Evolutionary conservation across 2,329 filamentous ascomycete genomes (phyloP).

Genomic region (Ceratocystis destructans): DNA sequence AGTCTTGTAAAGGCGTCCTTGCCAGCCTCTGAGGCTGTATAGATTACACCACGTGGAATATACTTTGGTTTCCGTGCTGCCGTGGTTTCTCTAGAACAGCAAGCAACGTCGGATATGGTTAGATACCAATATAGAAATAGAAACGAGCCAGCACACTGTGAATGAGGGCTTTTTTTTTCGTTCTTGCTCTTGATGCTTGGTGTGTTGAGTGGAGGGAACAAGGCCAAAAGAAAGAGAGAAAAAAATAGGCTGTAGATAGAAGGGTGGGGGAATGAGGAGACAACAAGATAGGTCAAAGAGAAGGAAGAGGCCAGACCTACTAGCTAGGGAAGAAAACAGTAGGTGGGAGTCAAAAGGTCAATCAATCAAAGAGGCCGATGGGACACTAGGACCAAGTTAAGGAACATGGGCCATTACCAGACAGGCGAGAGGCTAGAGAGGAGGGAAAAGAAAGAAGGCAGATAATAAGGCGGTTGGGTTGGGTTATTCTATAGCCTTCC

Average conservation of each 20-base stretch:
- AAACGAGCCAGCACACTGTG: not conserved
- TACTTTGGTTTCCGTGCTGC: slow-evolving; percentile 5
- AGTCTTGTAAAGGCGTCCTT: not conserved
- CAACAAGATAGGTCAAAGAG: not conserved
- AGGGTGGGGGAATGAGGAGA: slow-evolving; percentile 4
- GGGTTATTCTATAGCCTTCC: not conserved
- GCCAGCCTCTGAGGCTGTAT: slow-evolving; percentile 5
- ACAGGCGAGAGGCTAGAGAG: too few relatives aligned
- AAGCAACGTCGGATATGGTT: not conserved
- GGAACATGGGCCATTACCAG: not conserved
- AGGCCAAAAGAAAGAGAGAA: not conserved
- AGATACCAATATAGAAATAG: not conserved
- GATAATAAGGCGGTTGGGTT: not conserved
- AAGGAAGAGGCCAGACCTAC: not conserved
- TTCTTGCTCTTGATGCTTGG: not conserved
- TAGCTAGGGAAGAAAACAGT: not conserved
- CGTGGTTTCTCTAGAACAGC: slow-evolving; percentile 5
- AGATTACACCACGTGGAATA: slow-evolving; percentile 14
- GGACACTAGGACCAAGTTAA: not conserved
- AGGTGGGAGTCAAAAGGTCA: not conserved
- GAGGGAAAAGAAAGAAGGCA: not conserved
- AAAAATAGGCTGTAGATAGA: not conserved
- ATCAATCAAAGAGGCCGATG: not conserved
- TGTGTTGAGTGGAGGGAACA: not conserved
- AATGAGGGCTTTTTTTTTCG: not conserved